Evolutionary conservation across 2,329 filamentous ascomycete species (phyloP), one percentile per base, ranked within the genome.

Genomic region (Elsinoe australis): DNA sequence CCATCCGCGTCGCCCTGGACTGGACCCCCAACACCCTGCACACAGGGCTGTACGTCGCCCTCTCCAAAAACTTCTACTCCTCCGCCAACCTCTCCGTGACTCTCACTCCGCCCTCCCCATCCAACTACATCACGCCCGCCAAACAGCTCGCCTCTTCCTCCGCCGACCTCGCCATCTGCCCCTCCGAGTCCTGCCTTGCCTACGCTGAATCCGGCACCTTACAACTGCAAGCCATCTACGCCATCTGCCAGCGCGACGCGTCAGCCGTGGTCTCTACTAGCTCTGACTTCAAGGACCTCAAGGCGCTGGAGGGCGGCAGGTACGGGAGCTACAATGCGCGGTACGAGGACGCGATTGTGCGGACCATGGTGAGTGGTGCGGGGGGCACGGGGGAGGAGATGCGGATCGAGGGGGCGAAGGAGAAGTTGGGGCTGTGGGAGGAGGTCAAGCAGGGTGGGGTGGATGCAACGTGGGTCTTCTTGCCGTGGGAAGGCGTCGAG

Each of bases 21-120:
- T 63, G 61, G 61, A 62, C 59, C 5, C 61, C 61, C 10, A 63
- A 63, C 54, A 61, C 61, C 1, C 57, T 62, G 34, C 61, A 63
- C 54, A 58, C 55, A 22, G 61, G 61, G 38, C 54, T 62, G 4
- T 61, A 54, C 49, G 19, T 61, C 26, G 61, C 61, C 4, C 34
- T 53, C 35, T 47, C 52, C 14, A 49, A 52, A 12, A 54, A 55
- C 15, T 47, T 58, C 33, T 63, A 61, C 53, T 31, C 49, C 8
- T 47, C 50, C 12, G 49, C 48, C 29, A 50, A 52, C 29, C 55
- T 62, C 15, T 44, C 54, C n/a, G 58, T 62, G 17, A 52, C 59
- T 29, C 55, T 62, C 5, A 50, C 61, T 3, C 54, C 61, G 2
- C 58, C 59, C 9, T 56, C 60, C 29, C 50, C 52, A 10, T 42